Evolutionary conservation across 208 protist genomes (phyloP), one percentile per base, ranked within the genome.

Genomic region (Porcisia hertigi): DNA sequence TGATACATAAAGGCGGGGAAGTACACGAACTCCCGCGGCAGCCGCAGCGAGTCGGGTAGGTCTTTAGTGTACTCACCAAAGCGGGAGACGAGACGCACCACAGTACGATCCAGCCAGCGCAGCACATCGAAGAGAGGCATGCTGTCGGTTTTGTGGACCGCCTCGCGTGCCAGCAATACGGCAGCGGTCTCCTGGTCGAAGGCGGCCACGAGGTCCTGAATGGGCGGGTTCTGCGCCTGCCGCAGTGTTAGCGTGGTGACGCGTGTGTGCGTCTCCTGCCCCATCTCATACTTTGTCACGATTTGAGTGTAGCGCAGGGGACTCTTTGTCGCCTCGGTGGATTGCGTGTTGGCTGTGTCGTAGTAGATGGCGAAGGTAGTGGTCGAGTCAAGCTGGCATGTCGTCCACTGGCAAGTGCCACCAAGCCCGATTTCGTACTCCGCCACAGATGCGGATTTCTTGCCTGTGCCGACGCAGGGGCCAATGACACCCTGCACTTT

Each of bases 1-100:
- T 99, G 98, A 89, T 99, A 99, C 91, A 99, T 99, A 86, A 99
- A 99, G 77, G 99, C 98, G 14, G 99, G 99, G 78, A 99, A 99
- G 64, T 99, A 89, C 5, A 95, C 86, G 75, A 99, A 99, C 75
- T 97, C 77, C 12, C 81, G 71, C 36, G 93, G 87, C 53, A 99
- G 89, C 23, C 87, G 88, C 69, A 99, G 88, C 45, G 96, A 97
- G 60, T 71, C 66, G 20, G 98, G 92, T 62, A 99, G 87, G 78
- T 99, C 93, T 67, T 96, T 94, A 9, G 87, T 77, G 81, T 97
- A 99, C 25, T 94, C 86, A 52, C 92, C 97, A 75, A 99, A 99
- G 69, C 97, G 98, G 30, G 82, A 78, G 30, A 99, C 97, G 18
- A 99, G 91, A n/a, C 97, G 89, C 79, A 99, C 99, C 25, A 99